Percentiles rank a stretch among this genome's conserved stretches.
These are phyloP conservation scores for Ganoderma resinaceum DNA, from an alignment of 1,284 basidiomycete species.

Conservation along the genomic window DNA sequence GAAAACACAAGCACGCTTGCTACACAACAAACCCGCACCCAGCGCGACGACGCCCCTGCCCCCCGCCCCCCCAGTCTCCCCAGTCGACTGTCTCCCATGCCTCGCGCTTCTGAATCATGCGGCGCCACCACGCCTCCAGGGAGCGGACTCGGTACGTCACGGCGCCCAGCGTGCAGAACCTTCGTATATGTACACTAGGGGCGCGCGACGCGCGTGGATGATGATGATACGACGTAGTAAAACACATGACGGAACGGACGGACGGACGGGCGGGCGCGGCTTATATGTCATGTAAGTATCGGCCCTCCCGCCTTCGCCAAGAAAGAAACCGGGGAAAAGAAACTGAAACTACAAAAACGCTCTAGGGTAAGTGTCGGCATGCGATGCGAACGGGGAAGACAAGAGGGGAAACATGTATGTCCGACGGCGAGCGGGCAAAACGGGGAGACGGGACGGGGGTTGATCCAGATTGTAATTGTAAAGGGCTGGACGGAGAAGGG, in stretches of 20 bases:
- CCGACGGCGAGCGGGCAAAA: background rate
- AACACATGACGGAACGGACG: background rate
- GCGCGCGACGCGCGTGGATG: background rate
- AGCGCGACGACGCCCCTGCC: background rate
- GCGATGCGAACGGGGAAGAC: background rate
- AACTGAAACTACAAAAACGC: background rate
- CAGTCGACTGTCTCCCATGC: background rate
- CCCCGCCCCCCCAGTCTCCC: background rate
- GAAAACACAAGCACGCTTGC: background rate
- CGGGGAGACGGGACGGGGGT: background rate
- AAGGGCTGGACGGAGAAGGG: background rate
- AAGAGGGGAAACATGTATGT: background rate
- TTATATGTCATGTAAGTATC: too few species aligned
- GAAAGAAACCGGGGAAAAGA: background rate
- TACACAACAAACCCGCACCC: background rate
- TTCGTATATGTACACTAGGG: background rate
- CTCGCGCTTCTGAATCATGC: background rate
- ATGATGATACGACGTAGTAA: background rate
- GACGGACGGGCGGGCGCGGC: too few species aligned
- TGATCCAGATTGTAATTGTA: background rate
- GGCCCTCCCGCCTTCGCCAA: too few species aligned
- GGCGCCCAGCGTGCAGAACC: background rate
- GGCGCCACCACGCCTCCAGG: conserved; percentile 1
- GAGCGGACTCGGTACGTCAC: background rate
- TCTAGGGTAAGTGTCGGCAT: background rate